Base-by-base conservation (phyloP, 1,284 basidiomycete species). In the Singerocomus inundabilis region DNA sequence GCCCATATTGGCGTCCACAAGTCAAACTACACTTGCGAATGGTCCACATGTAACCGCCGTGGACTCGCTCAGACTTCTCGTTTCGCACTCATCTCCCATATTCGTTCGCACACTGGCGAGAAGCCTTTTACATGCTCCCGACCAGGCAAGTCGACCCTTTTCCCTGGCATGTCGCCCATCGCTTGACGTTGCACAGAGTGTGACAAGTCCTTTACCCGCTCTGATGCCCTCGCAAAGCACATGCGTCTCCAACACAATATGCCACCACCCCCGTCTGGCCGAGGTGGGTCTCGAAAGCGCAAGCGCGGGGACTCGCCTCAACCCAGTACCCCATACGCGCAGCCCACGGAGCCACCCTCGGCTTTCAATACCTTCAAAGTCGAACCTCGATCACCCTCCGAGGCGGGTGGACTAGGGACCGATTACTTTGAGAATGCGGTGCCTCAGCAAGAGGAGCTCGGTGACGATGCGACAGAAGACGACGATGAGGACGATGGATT, bases 191-290 rank as follows among this genome's bases (percentile, higher is more conserved):
- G 3, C 7, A 40, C 34, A 90, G 93, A 94, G 71, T 95, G 93
- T 64, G 93, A 95, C 74, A 94, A 93, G 66, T 88, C 89, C 0
- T 95, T 95, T 66, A 93, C 93, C 5, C 87, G 92, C 30, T 92
- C 91, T 1, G 93, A 95, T 68, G 92, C 92, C 21, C 81, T 94
- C 13, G 87, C 88, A 15, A 95, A 95, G 63, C 92, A 95, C 66
- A 89, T 93, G 84, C 82, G 91, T 16, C 80, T 90, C 13, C 90
- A 93, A 63, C 92, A 95, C 70, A 83, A 85, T 61, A 85, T 89
- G 59, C 76, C 76, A 0, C 85, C 86, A 0, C 84, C 87, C 2
- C 75, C 82, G 7, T 85, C 87, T 1, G 84, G 84, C 5, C 77
- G 86, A 24, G 86, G 85, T 37, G 81, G 84, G 11, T 77, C 80